Conservation (phyloP, 257 asterid species). For the Handroanthus guayacan region DNA sequence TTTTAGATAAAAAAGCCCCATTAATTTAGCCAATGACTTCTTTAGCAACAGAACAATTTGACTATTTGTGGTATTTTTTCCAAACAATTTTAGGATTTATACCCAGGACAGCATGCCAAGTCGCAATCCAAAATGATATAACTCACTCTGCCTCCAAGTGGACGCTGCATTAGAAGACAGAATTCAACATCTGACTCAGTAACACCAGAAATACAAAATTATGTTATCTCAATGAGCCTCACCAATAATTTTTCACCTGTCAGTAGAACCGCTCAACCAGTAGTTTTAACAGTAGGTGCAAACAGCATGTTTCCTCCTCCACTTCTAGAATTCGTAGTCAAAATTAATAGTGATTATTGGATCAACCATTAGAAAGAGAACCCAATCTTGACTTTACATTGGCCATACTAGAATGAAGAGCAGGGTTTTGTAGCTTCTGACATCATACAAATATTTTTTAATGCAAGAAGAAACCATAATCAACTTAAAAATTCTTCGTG, state of each 20-base stretch:
- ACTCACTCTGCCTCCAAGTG: neutral
- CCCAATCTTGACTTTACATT: neutral
- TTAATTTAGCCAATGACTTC: neutral
- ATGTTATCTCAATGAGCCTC: slow-evolving; percentile 8
- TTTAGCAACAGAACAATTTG: neutral
- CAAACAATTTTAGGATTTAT: neutral
- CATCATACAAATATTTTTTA: neutral
- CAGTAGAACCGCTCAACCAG: neutral
- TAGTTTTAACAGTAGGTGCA: neutral
- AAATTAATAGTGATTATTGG: neutral
- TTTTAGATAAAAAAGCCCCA: neutral
- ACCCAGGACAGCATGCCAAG: neutral
- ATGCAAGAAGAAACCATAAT: neutral
- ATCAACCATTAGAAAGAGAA: neutral
- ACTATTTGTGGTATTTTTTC: slow-evolving; percentile 1
- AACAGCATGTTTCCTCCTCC: neutral
- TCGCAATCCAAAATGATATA: neutral
- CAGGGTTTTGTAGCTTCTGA: neutral
- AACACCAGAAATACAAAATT: neutral
- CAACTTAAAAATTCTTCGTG: neutral
- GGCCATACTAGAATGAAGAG: neutral
- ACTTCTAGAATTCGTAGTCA: neutral
- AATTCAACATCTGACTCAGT: neutral
- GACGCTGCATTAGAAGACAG: neutral
- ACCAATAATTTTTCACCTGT: neutral